Evolutionary conservation across 1,139 yeast species (phyloP), one percentile per base, ranked within the genome.

Genomic region (Pichia sp.): DNA sequence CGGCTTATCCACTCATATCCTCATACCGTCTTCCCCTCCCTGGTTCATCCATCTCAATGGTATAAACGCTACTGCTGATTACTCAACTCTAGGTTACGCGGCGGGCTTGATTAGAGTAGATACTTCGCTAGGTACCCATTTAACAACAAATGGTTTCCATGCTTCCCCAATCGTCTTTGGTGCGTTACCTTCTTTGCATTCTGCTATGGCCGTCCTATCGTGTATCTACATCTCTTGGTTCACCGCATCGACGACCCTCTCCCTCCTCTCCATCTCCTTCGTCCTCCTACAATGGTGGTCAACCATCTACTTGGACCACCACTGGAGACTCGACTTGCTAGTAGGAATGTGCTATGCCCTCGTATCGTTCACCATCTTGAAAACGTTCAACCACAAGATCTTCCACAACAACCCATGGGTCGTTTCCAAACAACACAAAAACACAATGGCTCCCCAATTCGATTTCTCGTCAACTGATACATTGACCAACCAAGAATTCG

Each of bases 61-160:
- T 3, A 73, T 75, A 32, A 73, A 78, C 51, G 71, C 75, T 40
- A 60, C 61, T 0, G 83, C 83, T 1, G 70, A 73, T 56, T 83
- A 83, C 60, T 77, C 76, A 35, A 77, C 77, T 70, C 78, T 78
- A 3, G 88, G 88, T 8, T 83, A 78, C 60, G 85, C 87, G 1
- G 89, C 88, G 3, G 88, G 88, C 2, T 67, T 83, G 44, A 77
- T 80, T 5, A 65, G 88, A 50, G 82, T 81, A n/a, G 86, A 82
- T 56, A 62, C 73, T 28, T 81, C 80, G 15, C 62, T 81, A 56
- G 86, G 86, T 1, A 79, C 85, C 0, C 85, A 81, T 61, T 56
- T 79, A 53, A 77, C 78, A 57, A 72, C 83, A 1, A 68, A 77
- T 20, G 87, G 88, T 3, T 80, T 82, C 69, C 85, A 81, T 61